A percentile compares a stretch with the other conserved stretches of the same genome.
Conservation (phyloP, 208 protist species). For the Wallacemonas sp. region DNA sequence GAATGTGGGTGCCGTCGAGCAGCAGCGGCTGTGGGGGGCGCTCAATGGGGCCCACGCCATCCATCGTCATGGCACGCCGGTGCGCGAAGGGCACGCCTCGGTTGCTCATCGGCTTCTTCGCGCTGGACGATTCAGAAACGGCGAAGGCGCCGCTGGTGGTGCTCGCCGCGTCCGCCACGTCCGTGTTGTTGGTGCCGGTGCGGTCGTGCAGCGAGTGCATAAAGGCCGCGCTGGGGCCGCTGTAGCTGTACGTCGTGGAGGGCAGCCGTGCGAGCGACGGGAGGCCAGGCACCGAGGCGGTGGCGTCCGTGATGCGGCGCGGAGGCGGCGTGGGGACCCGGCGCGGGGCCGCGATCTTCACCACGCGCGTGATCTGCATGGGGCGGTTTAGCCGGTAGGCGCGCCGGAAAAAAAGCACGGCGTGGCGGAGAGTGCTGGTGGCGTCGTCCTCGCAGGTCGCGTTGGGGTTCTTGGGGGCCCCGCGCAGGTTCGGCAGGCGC, state of each 20-base stretch:
- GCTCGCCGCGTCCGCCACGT: conserved; percentile 15
- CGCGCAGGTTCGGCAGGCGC: conserved; percentile 30
- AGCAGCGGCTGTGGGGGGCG: conserved; percentile 8
- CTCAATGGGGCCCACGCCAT: conserved; percentile 13
- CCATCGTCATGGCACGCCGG: not conserved
- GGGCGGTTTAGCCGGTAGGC: conserved; percentile 24
- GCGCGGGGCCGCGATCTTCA: conserved; percentile 23
- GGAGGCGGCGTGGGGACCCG: not conserved
- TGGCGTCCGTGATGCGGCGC: not conserved
- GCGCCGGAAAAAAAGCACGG: conserved; percentile 3
- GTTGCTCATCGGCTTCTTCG: not conserved
- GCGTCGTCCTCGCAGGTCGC: conserved; percentile 24
- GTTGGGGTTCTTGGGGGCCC: conserved; percentile 25
- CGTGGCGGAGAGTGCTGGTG: not conserved
- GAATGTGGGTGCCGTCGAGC: conserved; percentile 7
- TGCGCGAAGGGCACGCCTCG: not conserved
- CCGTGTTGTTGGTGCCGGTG: conserved; percentile 26
- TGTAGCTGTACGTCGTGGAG: not conserved
- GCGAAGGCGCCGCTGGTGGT: conserved; percentile 6
- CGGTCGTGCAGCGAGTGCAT: conserved; percentile 19
- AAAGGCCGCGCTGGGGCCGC: conserved; percentile 11
- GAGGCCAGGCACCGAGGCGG: not conserved
- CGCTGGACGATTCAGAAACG: not conserved
- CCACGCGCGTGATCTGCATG: conserved; percentile 42
- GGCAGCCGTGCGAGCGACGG: not conserved